Conservation (phyloP, 768 basidiomycete genomes). For the Austroboletus eburneus region DNA sequence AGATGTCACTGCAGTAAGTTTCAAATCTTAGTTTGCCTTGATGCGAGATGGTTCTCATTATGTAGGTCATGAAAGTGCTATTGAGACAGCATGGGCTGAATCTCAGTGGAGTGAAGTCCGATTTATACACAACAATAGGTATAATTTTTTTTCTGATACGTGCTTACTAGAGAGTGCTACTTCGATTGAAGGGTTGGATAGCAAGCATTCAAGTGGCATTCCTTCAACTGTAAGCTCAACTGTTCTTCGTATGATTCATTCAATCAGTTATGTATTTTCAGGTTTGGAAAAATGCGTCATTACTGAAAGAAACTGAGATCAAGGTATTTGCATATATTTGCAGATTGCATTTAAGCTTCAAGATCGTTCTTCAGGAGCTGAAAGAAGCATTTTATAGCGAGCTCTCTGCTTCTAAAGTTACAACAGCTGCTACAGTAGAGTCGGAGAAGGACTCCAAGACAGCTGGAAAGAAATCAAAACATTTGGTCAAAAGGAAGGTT, state of each 20-base stretch:
- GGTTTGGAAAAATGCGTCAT: slow-evolving; percentile 64
- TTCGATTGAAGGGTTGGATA: slow-evolving; percentile 57
- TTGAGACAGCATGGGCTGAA: slow-evolving; percentile 61
- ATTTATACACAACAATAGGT: slow-evolving; percentile 66
- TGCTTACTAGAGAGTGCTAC: neutral
- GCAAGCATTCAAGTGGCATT: slow-evolving; percentile 72
- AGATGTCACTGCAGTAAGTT: slow-evolving; percentile 48
- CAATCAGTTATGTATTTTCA: slow-evolving; percentile 23
- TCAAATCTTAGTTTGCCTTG: neutral
- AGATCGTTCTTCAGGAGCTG: slow-evolving; percentile 41
- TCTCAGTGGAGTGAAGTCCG: slow-evolving; percentile 66
- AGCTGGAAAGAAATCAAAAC: slow-evolving; percentile 34
- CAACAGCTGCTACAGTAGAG: slow-evolving; percentile 16
- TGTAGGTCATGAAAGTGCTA: slow-evolving; percentile 62
- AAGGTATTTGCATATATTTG: slow-evolving; percentile 40
- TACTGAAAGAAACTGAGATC: slow-evolving; percentile 57
- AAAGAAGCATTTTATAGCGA: slow-evolving; percentile 61
- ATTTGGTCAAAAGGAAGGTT: slow-evolving; percentile 44
- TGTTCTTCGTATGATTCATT: neutral
- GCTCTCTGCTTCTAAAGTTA: slow-evolving; percentile 31
- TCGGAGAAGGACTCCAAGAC: slow-evolving; percentile 18
- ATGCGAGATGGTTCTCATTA: neutral
- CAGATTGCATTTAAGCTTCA: neutral
- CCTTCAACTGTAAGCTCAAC: slow-evolving; percentile 53
- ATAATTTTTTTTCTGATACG: slow-evolving; percentile 1